Evolutionary conservation across 2,329 filamentous ascomycete genomes (phyloP), one percentile per base, ranked within the genome.

Genomic region (Ophiostoma pallidulum): DNA sequence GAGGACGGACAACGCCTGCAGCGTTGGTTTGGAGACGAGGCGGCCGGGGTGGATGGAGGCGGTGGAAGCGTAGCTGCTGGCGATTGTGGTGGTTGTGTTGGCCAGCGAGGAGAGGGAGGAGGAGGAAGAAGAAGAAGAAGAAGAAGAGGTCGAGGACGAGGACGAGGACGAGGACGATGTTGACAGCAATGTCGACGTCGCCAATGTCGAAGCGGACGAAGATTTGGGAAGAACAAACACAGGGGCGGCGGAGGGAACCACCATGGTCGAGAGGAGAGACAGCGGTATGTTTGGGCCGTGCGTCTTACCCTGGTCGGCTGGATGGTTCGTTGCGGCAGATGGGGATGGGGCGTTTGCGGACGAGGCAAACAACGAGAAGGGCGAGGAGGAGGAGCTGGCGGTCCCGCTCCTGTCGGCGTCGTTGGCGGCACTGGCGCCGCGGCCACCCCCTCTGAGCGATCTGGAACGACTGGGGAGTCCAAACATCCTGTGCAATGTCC

Each of bases 11-110:
- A 58, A 58, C 52, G 58, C 54, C 52, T 59, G 59, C 60, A 63
- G 60, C 57, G 58, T 56, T 56, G 54, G 53, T 49, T 59, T 60
- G 63, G 64, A 67, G 55, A 66, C 64, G 60, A 53, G 51, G 49
- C n/a, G n/a, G n/a, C 57, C 62, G 58, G 57, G 59, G 54, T 52
- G 54, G 37, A 50, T 47, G 52, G 51, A 48, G 33, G 51, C 43
- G 53, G 53, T 51, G 45, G 49, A 38, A 19, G 26, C 19, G 16
- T 37, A 37, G 26, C 29, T 32, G 39, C 38, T 13, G 38, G 24
- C 38, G 8, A n/a, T n/a, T n/a, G n/a, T n/a, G n/a, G n/a, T n/a
- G n/a, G n/a, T n/a, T n/a, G 38, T 47, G 45, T 47, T 47, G 37
- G 45, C 20, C 14, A 36, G 28, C 14, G 45, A 41, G 12, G 39